Evolutionary conservation across 148 eudicot species (phyloP).

Genomic region (Agrostemma githago): DNA sequence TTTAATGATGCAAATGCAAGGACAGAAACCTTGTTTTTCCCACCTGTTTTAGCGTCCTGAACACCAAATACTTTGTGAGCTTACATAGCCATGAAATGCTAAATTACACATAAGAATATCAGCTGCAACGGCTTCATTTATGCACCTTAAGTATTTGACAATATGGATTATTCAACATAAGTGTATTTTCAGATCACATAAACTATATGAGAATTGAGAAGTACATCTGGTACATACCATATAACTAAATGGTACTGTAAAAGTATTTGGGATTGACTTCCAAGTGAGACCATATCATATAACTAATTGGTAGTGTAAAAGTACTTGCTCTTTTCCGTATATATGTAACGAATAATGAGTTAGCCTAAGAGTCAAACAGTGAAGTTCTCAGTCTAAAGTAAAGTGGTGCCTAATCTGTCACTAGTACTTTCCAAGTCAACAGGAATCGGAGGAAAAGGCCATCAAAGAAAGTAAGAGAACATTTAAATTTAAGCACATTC

Average conservation of each 20-base stretch:
- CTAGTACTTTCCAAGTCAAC: background rate
- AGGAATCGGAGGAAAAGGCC: background rate
- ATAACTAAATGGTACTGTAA: background rate
- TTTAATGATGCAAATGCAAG: constrained; percentile 62
- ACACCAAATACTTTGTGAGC: constrained; percentile 7
- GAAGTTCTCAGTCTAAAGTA: background rate
- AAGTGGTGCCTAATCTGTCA: background rate
- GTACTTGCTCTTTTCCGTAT: background rate
- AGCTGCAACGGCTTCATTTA: background rate
- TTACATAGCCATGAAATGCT: background rate
- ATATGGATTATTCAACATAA: background rate
- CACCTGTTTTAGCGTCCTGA: constrained; percentile 57
- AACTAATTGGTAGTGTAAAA: too few relatives aligned
- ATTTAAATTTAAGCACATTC: background rate
- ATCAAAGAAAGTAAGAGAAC: background rate
- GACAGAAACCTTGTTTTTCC: constrained; percentile 51
- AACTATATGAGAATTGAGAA: background rate
- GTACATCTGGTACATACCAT: background rate
- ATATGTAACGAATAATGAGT: background rate
- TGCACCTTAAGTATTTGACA: background rate
- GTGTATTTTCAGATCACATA: background rate
- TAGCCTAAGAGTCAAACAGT: background rate
- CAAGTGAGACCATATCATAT: background rate
- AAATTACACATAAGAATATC: background rate
- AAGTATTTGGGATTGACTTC: background rate